Evolutionary conservation across 2,329 filamentous ascomycete species (phyloP).

Genomic region (Fusarium dlaminii): DNA sequence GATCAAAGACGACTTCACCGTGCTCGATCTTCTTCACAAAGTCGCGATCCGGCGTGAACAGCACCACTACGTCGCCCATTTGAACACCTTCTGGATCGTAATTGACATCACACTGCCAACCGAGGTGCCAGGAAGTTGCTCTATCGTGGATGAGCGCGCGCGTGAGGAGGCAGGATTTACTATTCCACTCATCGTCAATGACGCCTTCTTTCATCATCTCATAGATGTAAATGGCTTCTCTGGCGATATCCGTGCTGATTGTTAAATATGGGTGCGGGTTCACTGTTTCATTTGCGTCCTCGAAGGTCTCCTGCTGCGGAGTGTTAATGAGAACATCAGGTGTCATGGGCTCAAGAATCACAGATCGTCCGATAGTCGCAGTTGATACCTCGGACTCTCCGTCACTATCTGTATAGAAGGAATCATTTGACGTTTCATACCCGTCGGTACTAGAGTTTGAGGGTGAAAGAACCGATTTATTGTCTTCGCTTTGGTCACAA

Average conservation of each 20-base stretch:
- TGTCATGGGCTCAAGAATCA: neutral
- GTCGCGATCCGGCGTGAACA: neutral
- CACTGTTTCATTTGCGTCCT: fast-evolving
- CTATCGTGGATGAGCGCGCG: neutral
- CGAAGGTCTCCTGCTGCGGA: fast-evolving
- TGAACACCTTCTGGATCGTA: neutral
- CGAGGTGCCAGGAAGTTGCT: no score
- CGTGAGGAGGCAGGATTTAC: neutral
- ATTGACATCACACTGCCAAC: neutral
- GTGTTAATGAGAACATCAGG: fast-evolving
- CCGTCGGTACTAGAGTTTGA: neutral
- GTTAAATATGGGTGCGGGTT: neutral
- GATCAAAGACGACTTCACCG: neutral
- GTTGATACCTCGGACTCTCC: fast-evolving
- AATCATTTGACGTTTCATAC: neutral
- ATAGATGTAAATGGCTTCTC: neutral
- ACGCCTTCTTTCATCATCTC: neutral
- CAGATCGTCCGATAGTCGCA: neutral
- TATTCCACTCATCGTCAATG: neutral
- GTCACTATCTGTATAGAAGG: neutral
- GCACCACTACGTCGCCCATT: fast-evolving
- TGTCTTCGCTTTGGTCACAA: neutral
- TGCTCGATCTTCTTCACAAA: neutral
- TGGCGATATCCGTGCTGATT: fast-evolving
- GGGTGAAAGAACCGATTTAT: no score